Percentiles rank a stretch among this genome's conserved stretches.
Conservation (phyloP, 148 eudicot genomes). For the Rhododendron griersonianum region DNA sequence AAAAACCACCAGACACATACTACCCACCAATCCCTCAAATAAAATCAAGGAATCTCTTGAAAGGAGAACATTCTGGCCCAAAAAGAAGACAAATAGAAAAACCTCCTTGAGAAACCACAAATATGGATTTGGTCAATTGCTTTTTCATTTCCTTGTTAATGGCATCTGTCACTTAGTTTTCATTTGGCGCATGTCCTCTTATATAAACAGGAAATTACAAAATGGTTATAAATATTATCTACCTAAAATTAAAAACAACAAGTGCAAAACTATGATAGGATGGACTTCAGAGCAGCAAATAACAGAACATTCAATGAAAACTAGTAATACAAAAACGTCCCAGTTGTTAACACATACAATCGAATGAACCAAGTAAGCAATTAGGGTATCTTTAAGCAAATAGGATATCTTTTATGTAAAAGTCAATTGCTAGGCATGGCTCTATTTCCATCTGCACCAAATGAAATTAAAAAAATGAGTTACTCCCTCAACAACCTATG, state of each 20-base stretch:
- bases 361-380: conserved; percentile 1
- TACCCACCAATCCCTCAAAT: neutral
- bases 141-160: neutral
- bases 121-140: neutral
- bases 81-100: neutral
- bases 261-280: neutral
- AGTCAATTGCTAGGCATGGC: conserved; percentile 83
- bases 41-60: neutral
- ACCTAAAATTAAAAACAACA: neutral
- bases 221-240: neutral
- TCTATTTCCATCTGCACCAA: conserved; percentile 84
- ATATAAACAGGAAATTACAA: neutral
- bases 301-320: neutral
- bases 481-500: conserved; percentile 12
- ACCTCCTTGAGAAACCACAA: neutral
- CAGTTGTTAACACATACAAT: neutral
- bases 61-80: neutral
- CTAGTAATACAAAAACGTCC: neutral
- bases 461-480: conserved; percentile 7
- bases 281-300: neutral
- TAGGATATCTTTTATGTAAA: conserved; percentile 67
- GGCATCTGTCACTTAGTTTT: neutral
- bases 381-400: conserved; percentile 69
- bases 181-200: neutral
- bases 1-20: neutral